These are phyloP conservation scores for Marasmius sp. DNA, from an alignment of 1,284 basidiomycete species.

Conservation along the genomic window DNA sequence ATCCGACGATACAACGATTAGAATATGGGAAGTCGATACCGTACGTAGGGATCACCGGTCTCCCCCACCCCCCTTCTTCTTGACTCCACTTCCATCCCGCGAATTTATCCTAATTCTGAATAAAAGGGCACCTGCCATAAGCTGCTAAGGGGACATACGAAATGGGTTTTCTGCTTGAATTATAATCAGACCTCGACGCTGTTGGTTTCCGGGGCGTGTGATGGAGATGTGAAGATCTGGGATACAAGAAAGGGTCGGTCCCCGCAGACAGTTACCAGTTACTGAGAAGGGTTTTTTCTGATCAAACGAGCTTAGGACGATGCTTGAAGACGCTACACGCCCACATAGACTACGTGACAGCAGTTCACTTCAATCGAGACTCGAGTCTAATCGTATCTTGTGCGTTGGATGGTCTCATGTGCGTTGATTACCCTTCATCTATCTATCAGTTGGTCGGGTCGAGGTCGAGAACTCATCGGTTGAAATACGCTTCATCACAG, in stretches of 20 bases:
- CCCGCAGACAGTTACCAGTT: neutral
- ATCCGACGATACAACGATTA: constrained; percentile 85
- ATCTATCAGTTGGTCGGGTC: constrained; percentile 6
- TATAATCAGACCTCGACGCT: constrained; percentile 88
- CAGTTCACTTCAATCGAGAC: constrained; percentile 92
- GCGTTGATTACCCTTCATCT: constrained; percentile 26
- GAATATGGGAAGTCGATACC: constrained; percentile 83
- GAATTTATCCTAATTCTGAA: constrained; percentile 9
- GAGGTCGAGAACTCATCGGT: constrained; percentile 7
- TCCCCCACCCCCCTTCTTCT: neutral
- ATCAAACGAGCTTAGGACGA: constrained; percentile 51
- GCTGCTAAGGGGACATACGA: constrained; percentile 78
- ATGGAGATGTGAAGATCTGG: constrained; percentile 93
- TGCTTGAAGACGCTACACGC: constrained; percentile 85
- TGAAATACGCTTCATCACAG: constrained; percentile 38
- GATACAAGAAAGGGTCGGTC: constrained; percentile 72
- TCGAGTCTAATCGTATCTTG: constrained; percentile 90
- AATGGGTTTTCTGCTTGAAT: constrained; percentile 89
- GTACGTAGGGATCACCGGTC: constrained; percentile 41
- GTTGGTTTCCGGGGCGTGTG: constrained; percentile 89
- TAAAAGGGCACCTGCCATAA: constrained; percentile 66
- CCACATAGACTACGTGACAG: constrained; percentile 93
- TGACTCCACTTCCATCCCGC: neutral
- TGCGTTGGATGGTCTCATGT: constrained; percentile 94
- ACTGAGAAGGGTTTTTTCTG: neutral